Percentiles rank a stretch among this genome's conserved stretches.
phyloP scores from a whole-genome alignment of 192 early-diverging fungal species.

The Gonapodya prolifera region DNA sequence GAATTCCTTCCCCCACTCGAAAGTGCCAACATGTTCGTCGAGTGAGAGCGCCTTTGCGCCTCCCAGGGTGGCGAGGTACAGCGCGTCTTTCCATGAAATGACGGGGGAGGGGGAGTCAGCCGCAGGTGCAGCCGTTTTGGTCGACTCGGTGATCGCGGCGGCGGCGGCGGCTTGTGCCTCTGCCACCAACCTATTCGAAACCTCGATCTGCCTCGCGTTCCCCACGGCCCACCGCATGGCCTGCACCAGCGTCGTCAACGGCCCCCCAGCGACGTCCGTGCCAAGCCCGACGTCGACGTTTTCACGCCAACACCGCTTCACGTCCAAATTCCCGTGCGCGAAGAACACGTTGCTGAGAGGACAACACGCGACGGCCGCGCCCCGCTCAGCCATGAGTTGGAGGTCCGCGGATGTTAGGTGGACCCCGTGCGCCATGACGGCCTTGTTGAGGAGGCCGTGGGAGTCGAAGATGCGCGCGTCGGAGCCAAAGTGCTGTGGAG shows the following conservation, averaged over 20 bases:
- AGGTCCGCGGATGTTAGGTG: constrained; percentile 68
- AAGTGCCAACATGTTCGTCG: constrained; percentile 60
- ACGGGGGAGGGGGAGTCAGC: constrained; percentile 30
- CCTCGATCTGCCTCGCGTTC: constrained; percentile 52
- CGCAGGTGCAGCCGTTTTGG: constrained; percentile 15
- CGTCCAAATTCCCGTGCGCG: constrained; percentile 64
- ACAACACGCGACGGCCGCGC: constrained; percentile 77
- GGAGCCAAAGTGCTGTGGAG: constrained; percentile 19
- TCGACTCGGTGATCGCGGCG: no score
- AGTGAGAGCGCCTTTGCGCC: constrained; percentile 72
- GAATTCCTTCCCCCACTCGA: constrained; percentile 75
- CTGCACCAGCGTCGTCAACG: constrained; percentile 69
- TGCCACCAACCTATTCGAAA: constrained; percentile 10
- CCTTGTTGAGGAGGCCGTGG: constrained; percentile 54
- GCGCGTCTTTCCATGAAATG: constrained; percentile 31
- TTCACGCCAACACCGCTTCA: constrained; percentile 55
- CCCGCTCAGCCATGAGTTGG: constrained; percentile 39
- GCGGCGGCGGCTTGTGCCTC: constrained; percentile 9
- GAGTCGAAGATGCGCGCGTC: constrained; percentile 71
- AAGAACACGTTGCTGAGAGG: constrained; percentile 83
- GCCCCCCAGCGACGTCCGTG: constrained; percentile 87
- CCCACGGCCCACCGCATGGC: constrained; percentile 71
- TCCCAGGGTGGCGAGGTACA: constrained; percentile 84
- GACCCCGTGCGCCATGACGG: constrained; percentile 88
- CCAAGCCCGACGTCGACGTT: constrained; percentile 83